Base-by-base conservation (phyloP, 2,329 filamentous ascomycete species). In the Ophiosphaerella narmari region DNA sequence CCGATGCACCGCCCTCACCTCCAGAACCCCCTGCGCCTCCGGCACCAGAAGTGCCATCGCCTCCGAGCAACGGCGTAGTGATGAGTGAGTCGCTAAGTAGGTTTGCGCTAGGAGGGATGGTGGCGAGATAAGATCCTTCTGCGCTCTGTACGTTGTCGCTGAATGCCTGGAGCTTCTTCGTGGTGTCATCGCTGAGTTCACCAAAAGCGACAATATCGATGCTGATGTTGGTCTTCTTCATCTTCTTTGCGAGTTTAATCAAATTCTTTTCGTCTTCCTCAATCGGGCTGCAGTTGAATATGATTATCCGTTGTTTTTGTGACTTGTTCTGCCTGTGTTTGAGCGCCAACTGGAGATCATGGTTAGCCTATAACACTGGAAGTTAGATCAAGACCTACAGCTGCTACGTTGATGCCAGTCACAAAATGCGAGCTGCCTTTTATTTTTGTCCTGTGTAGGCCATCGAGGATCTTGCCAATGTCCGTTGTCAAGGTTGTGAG, bases 261-360 rank as follows among this genome's bases (percentile, higher is more conserved):
- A 99, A 85, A 46, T 88, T 86, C 78, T 94, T 94, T 75, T 97
- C 89, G 58, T 90, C 88, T 70, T 99, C 94, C 55, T 86, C 83
- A 68, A 97, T 87, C 24, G 92, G 89, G 36, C 91, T 96, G 82
- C 94, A 99, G 57, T 92, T 88, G 75, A 99, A 97, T 54, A 95
- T 91, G 76, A 99, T 89, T 81, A 99, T 96, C 62, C 94, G 89
- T 81, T 96, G 92, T 65, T 91, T 86, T 78, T 97, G 94, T 41
- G 90, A 91, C 77, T 96, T 96, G 79, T 99, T 97, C 78, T 96
- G 92, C 67, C 94, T 88, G 78, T 99, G 94, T 79, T 97, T 97
- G 67, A 99, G 83, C 35, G 94, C 94, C 66, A 99, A 84, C 92
- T 97, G 70, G 21, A 38, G 8, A 31, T 11, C 14, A 1, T 29